Evolutionary conservation across 441 rosid species (phyloP).

Genomic region (Monsonia emarginata): DNA sequence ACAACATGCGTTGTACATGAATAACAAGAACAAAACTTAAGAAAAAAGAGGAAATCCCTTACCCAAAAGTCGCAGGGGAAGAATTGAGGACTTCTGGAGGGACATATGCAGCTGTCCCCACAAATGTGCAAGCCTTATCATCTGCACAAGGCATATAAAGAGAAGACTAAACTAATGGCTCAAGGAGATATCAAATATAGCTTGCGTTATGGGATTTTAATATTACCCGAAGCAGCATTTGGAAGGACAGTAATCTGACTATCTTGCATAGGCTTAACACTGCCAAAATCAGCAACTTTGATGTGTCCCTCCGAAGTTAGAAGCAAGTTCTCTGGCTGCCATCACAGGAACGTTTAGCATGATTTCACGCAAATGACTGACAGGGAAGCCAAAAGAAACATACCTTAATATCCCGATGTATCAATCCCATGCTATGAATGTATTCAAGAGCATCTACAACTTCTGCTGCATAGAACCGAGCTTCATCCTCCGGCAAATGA

Average conservation of each 20-base stretch:
- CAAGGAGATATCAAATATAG: not conserved
- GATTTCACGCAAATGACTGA: not conserved
- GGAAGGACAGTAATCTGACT: conserved; percentile 89
- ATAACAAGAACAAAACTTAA: not conserved
- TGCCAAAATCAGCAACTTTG: conserved; percentile 96
- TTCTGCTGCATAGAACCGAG: conserved; percentile 85
- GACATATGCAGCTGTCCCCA: conserved; percentile 97
- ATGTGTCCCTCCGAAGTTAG: conserved; percentile 78
- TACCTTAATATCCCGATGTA: conserved; percentile 97
- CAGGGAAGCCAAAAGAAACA: not conserved
- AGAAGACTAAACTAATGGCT: not conserved
- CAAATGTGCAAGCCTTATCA: conserved; percentile 94
- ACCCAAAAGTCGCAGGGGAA: conserved; percentile 97
- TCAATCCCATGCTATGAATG: conserved; percentile 81
- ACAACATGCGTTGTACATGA: not conserved
- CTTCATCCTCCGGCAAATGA: conserved; percentile 71
- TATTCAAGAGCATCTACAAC: conserved; percentile 96
- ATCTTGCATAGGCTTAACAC: conserved; percentile 98
- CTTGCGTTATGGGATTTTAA: conserved; percentile 10
- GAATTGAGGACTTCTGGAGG: conserved; percentile 99
- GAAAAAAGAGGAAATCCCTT: too few relatives aligned
- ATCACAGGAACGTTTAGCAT: conserved; percentile 25
- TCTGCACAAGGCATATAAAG: conserved; percentile 30
- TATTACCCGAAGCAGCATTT: conserved; percentile 80
- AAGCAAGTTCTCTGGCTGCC: conserved; percentile 94